These are phyloP conservation scores for Podila verticillata DNA, from an alignment of 192 early-diverging fungal species.

Conservation along the genomic window DNA sequence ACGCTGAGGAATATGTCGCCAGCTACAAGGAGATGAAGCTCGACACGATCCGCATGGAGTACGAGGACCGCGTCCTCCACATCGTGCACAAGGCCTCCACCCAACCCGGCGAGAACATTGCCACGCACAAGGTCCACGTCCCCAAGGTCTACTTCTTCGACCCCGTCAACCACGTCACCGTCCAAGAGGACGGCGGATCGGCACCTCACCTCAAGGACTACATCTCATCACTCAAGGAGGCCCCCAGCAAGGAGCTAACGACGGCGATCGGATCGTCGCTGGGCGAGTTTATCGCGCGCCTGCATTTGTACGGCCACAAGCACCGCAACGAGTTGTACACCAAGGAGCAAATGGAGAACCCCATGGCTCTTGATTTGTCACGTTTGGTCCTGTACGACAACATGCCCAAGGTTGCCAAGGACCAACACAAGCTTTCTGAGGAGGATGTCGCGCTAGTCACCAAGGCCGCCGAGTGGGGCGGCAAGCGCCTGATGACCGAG, in stretches of 20 bases:
- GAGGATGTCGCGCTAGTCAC: constrained; percentile 21
- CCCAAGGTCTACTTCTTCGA: constrained; percentile 42
- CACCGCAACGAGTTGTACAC: constrained; percentile 29
- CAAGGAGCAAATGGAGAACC: constrained; percentile 30
- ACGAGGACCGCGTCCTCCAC: constrained; percentile 30
- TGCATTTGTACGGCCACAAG: constrained; percentile 39
- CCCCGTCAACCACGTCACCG: constrained; percentile 31
- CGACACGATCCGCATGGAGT: constrained; percentile 39
- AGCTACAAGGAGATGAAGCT: constrained; percentile 11
- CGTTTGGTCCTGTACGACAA: constrained; percentile 42
- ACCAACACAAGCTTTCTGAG: constrained; percentile 29
- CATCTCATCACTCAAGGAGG: constrained; percentile 27
- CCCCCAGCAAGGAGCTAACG: constrained; percentile 31
- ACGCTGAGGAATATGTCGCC: constrained; percentile 37
- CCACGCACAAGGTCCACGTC: constrained; percentile 22
- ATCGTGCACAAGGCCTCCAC: constrained; percentile 28
- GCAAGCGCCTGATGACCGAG: constrained; percentile 41
- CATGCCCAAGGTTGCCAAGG: constrained; percentile 18
- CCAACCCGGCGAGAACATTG: constrained; percentile 23
- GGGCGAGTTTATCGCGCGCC: constrained; percentile 48
- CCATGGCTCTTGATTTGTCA: constrained; percentile 25
- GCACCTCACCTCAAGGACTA: constrained; percentile 37
- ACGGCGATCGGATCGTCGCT: constrained; percentile 40
- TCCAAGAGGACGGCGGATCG: constrained; percentile 44
- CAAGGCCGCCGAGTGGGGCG: constrained; percentile 42